Conservation (phyloP, 768 basidiomycete genomes). For the Phlegmacium glaucopus region DNA sequence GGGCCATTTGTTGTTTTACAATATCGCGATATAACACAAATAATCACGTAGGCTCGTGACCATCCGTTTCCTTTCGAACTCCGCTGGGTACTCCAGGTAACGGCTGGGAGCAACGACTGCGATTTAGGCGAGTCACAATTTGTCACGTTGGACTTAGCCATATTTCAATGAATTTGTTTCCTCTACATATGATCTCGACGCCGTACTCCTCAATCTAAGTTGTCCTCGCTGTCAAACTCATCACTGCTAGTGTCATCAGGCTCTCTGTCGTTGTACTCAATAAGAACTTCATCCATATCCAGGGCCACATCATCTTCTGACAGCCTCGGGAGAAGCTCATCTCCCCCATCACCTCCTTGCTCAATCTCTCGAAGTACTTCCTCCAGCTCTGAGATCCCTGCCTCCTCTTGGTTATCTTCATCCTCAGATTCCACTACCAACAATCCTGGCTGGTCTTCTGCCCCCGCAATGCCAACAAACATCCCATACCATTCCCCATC, state of each 20-base stretch:
- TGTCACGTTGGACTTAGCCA: conserved; percentile 18
- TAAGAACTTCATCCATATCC: conserved; percentile 10
- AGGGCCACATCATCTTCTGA: conserved; percentile 4
- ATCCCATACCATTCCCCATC: too few relatives aligned
- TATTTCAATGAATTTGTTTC: conserved; percentile 2
- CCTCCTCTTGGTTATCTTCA: too few relatives aligned
- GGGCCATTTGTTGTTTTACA: too few relatives aligned
- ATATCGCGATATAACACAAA: too few relatives aligned
- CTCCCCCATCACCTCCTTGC: too few relatives aligned
- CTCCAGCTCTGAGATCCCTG: too few relatives aligned
- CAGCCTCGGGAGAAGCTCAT: not conserved
- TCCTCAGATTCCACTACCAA: too few relatives aligned
- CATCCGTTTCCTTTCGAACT: not conserved
- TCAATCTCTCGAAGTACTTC: not conserved
- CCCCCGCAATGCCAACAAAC: too few relatives aligned
- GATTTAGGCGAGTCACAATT: conserved; percentile 13
- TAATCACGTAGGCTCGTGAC: too few relatives aligned
- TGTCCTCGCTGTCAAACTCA: too few relatives aligned
- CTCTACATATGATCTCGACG: not conserved
- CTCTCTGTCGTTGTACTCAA: not conserved
- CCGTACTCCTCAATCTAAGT: not conserved
- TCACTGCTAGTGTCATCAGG: conserved; percentile 3
- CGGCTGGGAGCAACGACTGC: conserved; percentile 7
- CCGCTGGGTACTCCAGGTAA: not conserved
- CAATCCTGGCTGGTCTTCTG: too few relatives aligned